These are phyloP conservation scores for Trametopsis cervina DNA, from an alignment of 768 basidiomycete species.

Conservation along the genomic window DNA sequence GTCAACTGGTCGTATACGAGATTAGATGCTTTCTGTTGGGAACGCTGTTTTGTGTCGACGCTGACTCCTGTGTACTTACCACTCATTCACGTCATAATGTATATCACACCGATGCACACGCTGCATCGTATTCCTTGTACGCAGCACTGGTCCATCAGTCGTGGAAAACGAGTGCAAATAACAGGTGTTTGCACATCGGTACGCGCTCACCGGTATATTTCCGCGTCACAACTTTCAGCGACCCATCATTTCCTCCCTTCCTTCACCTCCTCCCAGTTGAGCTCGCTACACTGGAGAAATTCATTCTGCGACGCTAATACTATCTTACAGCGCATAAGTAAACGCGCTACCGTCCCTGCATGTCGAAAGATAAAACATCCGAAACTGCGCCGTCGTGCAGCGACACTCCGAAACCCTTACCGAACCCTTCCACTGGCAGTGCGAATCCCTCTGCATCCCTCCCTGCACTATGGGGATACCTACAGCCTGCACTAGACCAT, in stretches of 20 bases:
- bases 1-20: slow-evolving; percentile 80
- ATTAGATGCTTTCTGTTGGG: slow-evolving; percentile 23
- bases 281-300: too few relatives aligned
- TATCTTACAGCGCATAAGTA: too few relatives aligned
- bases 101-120: not conserved
- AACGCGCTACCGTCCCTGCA: too few relatives aligned
- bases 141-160: not conserved
- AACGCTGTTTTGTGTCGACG: not conserved
- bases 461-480: slow-evolving; percentile 66
- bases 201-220: slow-evolving; percentile 31
- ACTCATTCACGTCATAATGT: not conserved
- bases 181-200: not conserved
- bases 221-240: slow-evolving; percentile 9
- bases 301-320: too few relatives aligned
- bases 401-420: slow-evolving; percentile 16
- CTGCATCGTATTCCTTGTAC: not conserved
- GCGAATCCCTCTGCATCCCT: slow-evolving; percentile 71
- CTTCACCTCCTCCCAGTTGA: too few relatives aligned
- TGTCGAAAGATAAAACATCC: not conserved
- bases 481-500: slow-evolving; percentile 70
- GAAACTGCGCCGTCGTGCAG: not conserved
- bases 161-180: too few relatives aligned
- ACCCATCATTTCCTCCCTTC: too few relatives aligned
- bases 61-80: slow-evolving; percentile 3
- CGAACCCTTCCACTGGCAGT: slow-evolving; percentile 33